Conservation (phyloP, 1,139 yeast genomes). For the Suhomyces guaymorum region DNA sequence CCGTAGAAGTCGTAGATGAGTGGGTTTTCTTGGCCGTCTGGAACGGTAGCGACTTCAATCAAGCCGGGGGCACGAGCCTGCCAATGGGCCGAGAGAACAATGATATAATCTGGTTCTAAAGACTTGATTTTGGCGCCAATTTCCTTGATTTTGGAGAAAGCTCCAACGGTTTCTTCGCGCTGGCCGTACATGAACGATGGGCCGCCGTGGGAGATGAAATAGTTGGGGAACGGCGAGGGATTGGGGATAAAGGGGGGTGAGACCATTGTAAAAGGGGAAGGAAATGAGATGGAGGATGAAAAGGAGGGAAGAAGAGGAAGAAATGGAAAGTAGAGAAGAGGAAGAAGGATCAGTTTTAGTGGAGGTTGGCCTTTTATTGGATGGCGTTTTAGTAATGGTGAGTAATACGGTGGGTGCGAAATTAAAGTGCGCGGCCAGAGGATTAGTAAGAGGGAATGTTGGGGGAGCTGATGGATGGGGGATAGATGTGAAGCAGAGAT, state of each 20-base stretch:
- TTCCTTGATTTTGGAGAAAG: slow-evolving; percentile 51
- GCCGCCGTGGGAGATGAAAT: slow-evolving; percentile 76
- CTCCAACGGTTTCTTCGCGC: slow-evolving; percentile 53
- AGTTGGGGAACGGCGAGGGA: slow-evolving; percentile 50
- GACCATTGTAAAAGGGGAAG: not conserved
- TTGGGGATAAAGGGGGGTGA: slow-evolving; percentile 15
- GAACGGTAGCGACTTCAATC: slow-evolving; percentile 49
- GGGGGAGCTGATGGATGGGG: no score
- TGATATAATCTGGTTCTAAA: slow-evolving; percentile 62
- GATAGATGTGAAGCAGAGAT: no score
- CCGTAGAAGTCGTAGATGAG: slow-evolving; percentile 74
- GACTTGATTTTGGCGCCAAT: slow-evolving; percentile 54
- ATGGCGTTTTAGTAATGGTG: not conserved
- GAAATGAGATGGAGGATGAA: not conserved
- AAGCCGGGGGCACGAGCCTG: slow-evolving; percentile 46
- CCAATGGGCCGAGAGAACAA: slow-evolving; percentile 79
- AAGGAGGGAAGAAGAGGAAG: not conserved
- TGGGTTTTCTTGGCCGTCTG: slow-evolving; percentile 33
- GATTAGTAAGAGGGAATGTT: no score
- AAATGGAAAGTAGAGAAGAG: no score
- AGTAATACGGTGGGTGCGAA: no score
- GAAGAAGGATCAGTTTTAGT: no score
- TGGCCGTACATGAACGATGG: slow-evolving; percentile 66
- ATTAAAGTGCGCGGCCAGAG: no score
- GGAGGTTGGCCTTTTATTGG: not conserved